Conservation (phyloP, 805 yeast species). For the Wickerhamia fluorescens region DNA sequence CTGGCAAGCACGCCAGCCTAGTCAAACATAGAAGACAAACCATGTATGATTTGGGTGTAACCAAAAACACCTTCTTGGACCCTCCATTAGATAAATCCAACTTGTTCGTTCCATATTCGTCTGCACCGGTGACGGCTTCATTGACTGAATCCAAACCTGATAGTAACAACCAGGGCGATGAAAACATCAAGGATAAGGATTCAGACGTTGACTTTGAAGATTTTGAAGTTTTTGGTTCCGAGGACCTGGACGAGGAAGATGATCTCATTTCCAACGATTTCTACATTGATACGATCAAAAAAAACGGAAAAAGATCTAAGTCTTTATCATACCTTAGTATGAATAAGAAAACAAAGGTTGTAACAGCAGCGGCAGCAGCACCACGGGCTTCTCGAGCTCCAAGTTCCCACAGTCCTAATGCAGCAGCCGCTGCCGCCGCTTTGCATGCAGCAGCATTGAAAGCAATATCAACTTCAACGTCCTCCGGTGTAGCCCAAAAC, state of each 20-base stretch:
- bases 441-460: conserved; percentile 60
- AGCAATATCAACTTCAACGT: conserved; percentile 29
- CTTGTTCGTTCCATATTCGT: conserved; percentile 57
- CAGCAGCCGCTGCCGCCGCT: conserved; percentile 72
- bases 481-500: conserved; percentile 9
- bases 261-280: conserved; percentile 18
- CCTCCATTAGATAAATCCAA: conserved; percentile 34
- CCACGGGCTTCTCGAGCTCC: conserved; percentile 68
- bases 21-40: conserved; percentile 44
- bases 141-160: conserved; percentile 26
- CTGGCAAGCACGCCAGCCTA: conserved; percentile 26
- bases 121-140: conserved; percentile 76
- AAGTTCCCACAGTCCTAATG: conserved; percentile 49
- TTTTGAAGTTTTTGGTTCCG: conserved; percentile 40
- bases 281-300: conserved; percentile 35
- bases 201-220: conserved; percentile 45
- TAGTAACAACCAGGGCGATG: conserved; percentile 3
- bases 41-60: conserved; percentile 44
- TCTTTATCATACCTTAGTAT: conserved; percentile 51
- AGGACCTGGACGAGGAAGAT: conserved; percentile 20
- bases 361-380: conserved; percentile 79
- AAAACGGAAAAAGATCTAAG: conserved; percentile 52
- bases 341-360: conserved; percentile 41
- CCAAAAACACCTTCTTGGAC: conserved; percentile 38
- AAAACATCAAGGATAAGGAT: conserved; percentile 9